Percentiles rank a stretch among this genome's conserved stretches.
Evolutionary conservation across 371 early-diverging fungal genomes (phyloP).

Genomic region (Choanephora cucurbitarum): DNA sequence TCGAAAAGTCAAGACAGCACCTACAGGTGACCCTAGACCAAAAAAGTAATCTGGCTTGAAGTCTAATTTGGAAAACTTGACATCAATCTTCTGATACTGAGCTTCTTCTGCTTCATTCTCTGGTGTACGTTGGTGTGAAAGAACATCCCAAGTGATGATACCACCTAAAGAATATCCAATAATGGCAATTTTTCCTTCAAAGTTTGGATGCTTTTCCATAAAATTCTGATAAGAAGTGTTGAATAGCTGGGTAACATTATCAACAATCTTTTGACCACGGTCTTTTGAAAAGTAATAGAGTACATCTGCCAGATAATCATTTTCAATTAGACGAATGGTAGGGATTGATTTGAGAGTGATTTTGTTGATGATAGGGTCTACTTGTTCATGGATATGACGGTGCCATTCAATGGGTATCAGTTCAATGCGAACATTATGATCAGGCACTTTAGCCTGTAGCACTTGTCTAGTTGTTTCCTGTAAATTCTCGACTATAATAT

Average conservation of each 20-base stretch:
- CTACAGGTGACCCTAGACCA: constrained; percentile 63
- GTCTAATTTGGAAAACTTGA: constrained; percentile 49
- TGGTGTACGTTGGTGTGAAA: constrained; percentile 47
- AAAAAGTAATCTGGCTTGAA: constrained; percentile 62
- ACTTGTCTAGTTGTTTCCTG: constrained; percentile 58
- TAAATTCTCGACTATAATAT: constrained; percentile 53
- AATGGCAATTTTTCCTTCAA: constrained; percentile 59
- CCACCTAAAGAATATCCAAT: constrained; percentile 71
- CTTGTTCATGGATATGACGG: constrained; percentile 58
- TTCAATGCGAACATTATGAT: constrained; percentile 50
- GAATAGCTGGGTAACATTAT: constrained; percentile 56
- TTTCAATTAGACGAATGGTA: constrained; percentile 63
- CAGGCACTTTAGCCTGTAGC: constrained; percentile 53
- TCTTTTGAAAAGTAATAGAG: constrained; percentile 60
- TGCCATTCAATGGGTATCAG: constrained; percentile 60
- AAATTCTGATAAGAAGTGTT: constrained; percentile 61
- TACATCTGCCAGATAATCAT: constrained; percentile 70
- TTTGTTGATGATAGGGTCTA: constrained; percentile 42
- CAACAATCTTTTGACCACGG: constrained; percentile 59
- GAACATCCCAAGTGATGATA: constrained; percentile 64
- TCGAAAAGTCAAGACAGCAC: constrained; percentile 63
- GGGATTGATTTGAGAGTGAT: constrained; percentile 71
- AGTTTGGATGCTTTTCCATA: constrained; percentile 55
- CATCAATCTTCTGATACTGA: constrained; percentile 40
- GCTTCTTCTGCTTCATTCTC: constrained; percentile 22